phyloP scores from a whole-genome alignment of 768 basidiomycete genomes.

The Cyclocybe cylindracea region DNA sequence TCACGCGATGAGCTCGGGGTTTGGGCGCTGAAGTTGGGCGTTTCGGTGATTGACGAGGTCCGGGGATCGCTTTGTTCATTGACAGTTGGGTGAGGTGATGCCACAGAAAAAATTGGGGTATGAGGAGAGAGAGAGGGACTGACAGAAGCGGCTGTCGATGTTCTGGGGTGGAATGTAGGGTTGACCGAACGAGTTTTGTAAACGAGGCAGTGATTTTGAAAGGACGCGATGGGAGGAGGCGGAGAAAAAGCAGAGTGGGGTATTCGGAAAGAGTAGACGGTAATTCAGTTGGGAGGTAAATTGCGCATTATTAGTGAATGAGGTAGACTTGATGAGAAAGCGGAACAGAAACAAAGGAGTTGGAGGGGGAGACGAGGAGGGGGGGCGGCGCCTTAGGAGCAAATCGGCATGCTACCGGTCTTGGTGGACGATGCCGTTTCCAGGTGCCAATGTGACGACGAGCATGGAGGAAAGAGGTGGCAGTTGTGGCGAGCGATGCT shows the following conservation, averaged over 20 bases:
- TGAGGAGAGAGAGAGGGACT: conserved; percentile 45
- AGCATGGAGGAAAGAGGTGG: too few relatives aligned
- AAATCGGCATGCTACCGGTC: too few relatives aligned
- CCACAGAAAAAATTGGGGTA: conserved; percentile 59
- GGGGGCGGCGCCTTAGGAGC: conserved; percentile 22
- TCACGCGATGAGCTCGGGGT: conserved; percentile 32
- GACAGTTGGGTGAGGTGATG: conserved; percentile 44
- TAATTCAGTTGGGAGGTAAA: conserved; percentile 36
- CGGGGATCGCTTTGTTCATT: conserved; percentile 22
- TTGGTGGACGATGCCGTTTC: too few relatives aligned
- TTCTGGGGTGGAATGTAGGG: conserved; percentile 58
- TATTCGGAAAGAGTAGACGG: conserved; percentile 19
- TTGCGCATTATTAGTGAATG: conserved; percentile 32
- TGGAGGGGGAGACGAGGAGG: conserved; percentile 15
- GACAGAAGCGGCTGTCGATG: conserved; percentile 38
- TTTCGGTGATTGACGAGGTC: conserved; percentile 30
- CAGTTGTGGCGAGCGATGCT: too few relatives aligned
- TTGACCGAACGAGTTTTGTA: conserved; percentile 78
- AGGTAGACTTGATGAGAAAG: conserved; percentile 10
- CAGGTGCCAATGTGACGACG: too few relatives aligned
- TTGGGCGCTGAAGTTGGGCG: conserved; percentile 21
- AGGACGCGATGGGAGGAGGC: conserved; percentile 15
- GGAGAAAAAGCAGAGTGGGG: conserved; percentile 31
- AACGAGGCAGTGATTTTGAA: conserved; percentile 38
- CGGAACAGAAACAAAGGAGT: conserved; percentile 8